These are phyloP conservation scores for Chrysophaeum taylorii DNA, from an alignment of 352 stramenopile genomes.

Conservation along the genomic window DNA sequence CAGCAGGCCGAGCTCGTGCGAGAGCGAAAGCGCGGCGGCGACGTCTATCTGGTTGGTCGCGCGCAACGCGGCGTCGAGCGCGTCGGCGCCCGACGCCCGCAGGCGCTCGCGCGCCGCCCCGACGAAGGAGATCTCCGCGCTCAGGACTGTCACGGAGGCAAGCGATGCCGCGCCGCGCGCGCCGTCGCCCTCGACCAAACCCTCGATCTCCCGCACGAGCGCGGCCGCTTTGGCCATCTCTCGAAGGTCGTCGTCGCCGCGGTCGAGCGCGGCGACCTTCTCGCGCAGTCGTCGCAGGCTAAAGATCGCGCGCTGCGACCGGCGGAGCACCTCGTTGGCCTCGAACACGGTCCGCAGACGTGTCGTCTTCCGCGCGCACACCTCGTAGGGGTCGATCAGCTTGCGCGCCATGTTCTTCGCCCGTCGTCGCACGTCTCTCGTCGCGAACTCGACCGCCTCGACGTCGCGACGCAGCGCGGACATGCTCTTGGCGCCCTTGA, in stretches of 20 bases:
- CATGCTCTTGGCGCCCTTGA: background rate
- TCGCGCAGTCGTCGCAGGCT: background rate
- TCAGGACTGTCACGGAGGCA: background rate
- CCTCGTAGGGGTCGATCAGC: background rate
- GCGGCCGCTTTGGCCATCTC: background rate
- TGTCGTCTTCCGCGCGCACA: background rate
- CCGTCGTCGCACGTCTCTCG: background rate
- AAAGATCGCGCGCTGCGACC: background rate
- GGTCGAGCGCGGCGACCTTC: background rate
- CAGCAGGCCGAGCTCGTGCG: background rate
- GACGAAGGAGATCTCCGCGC: background rate
- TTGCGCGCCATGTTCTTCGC: background rate
- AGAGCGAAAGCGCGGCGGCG: background rate
- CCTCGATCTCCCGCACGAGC: background rate
- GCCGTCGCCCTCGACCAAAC: background rate
- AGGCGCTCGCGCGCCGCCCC: background rate
- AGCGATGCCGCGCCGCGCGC: background rate
- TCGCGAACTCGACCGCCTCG: conserved; percentile 4
- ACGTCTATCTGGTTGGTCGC: background rate
- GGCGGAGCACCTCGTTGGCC: background rate
- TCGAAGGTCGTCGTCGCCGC: background rate
- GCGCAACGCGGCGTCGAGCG: background rate
- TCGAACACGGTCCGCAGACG: background rate
- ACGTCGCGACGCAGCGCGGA: background rate
- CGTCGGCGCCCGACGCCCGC: background rate